Evolutionary conservation across 1,139 yeast genomes (phyloP).

Genomic region (Hyphopichia khmerensis): DNA sequence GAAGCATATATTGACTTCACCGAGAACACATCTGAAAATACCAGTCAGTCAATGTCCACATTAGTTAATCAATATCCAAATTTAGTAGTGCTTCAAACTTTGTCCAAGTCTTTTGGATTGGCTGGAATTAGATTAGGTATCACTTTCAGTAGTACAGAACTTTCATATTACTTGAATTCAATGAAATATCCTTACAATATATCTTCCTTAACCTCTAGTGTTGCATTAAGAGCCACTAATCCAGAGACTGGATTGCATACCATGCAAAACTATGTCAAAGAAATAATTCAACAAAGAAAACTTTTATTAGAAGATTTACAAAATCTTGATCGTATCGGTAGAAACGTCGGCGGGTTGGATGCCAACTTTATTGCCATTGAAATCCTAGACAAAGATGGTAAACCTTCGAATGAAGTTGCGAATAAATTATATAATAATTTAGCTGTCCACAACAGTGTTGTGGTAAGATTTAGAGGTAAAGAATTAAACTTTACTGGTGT

Average conservation of each 20-base stretch:
- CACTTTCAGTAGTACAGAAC: slow-evolving; percentile 60
- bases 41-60: slow-evolving; percentile 66
- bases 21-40: slow-evolving; percentile 9
- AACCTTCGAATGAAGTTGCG: slow-evolving; percentile 72
- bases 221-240: slow-evolving; percentile 74
- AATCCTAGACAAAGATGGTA: slow-evolving; percentile 58
- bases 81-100: slow-evolving; percentile 84
- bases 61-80: slow-evolving; percentile 80
- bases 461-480: slow-evolving; percentile 85
- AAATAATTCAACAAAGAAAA: slow-evolving; percentile 55
- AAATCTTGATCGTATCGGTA: slow-evolving; percentile 61
- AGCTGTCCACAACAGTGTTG: slow-evolving; percentile 75
- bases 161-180: slow-evolving; percentile 71
- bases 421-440: slow-evolving; percentile 59
- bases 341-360: slow-evolving; percentile 81
- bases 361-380: slow-evolving; percentile 82
- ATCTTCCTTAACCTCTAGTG: slow-evolving; percentile 73
- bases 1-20: slow-evolving; percentile 95
- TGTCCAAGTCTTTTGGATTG: slow-evolving; percentile 92
- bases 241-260: slow-evolving; percentile 48
- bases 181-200: slow-evolving; percentile 97
- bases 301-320: slow-evolving; percentile 53
- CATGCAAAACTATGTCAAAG: slow-evolving; percentile 57
- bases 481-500: slow-evolving; percentile 90
- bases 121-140: slow-evolving; percentile 93